A percentile compares a stretch with the other conserved stretches of the same genome.
phyloP scores from a whole-genome alignment of 345 rosid species.

The Euphorbia tirucalli region DNA sequence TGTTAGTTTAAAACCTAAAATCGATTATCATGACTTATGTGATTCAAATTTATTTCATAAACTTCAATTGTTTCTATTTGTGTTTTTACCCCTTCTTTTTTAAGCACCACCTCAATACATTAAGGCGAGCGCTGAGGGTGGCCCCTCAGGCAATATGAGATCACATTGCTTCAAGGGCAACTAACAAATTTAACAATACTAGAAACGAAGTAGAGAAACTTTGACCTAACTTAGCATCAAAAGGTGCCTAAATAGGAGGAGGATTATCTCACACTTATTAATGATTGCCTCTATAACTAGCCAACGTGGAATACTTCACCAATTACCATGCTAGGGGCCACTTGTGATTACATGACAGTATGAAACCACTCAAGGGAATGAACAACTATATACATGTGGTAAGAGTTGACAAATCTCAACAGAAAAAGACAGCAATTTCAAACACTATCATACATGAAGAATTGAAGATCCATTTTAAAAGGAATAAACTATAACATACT shows the following conservation, averaged over 20 bases:
- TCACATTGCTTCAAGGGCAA: background rate
- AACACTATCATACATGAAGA: background rate
- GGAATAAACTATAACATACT: slow-evolving; percentile 42
- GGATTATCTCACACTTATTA: no score
- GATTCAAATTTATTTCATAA: background rate
- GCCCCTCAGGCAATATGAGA: background rate
- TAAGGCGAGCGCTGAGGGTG: background rate
- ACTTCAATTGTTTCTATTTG: no score
- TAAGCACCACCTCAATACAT: background rate
- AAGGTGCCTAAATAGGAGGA: background rate
- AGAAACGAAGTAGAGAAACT: background rate
- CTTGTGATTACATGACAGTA: background rate
- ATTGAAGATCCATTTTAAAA: background rate
- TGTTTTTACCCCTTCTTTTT: background rate
- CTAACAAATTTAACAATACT: background rate
- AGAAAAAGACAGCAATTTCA: background rate
- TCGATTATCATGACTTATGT: no score
- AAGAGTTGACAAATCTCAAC: background rate
- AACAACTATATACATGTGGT: background rate
- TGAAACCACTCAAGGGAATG: background rate
- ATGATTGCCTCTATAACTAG: background rate
- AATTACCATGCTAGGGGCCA: background rate
- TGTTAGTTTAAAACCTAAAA: no score
- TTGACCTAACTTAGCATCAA: background rate
- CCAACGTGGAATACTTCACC: background rate